Percentiles rank a stretch among this genome's conserved stretches.
Conservation (phyloP, 2,329 filamentous ascomycete genomes). For the Ceratocystis albifundus region DNA sequence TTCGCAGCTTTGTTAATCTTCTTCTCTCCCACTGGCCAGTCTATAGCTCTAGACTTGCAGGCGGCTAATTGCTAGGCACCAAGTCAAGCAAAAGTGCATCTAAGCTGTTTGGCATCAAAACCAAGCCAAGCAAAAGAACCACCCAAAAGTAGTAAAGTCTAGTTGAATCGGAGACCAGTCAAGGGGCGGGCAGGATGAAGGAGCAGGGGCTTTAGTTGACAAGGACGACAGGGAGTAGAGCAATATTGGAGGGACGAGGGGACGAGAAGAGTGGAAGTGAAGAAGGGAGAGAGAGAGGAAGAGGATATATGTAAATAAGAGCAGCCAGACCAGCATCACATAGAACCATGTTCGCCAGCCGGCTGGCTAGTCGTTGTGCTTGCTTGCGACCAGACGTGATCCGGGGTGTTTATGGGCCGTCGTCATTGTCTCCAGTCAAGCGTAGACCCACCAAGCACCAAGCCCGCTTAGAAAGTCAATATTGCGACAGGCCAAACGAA, state of each 20-base stretch:
- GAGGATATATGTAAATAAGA: neutral
- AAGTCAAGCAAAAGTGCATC: conserved; percentile 1
- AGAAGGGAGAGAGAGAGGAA: neutral
- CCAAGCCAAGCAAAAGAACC: conserved; percentile 14
- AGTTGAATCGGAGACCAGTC: neutral
- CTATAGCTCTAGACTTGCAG: neutral
- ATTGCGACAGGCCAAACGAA: neutral
- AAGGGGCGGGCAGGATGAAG: neutral
- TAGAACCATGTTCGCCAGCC: neutral
- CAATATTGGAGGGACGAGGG: neutral
- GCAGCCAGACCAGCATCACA: neutral
- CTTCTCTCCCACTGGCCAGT: neutral
- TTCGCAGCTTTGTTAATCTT: neutral
- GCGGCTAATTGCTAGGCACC: neutral
- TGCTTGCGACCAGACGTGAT: neutral
- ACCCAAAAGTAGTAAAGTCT: conserved; percentile 12
- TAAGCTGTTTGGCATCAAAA: neutral
- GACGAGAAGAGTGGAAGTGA: neutral
- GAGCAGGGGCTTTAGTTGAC: neutral
- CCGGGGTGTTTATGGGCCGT: too few relatives aligned
- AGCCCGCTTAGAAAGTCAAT: neutral
- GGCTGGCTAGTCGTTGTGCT: neutral
- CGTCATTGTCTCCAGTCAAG: too few relatives aligned
- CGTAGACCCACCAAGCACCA: neutral
- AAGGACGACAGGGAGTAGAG: neutral